These are phyloP conservation scores for Penicillium cinerascens DNA, from an alignment of 495 filamentous ascomycete species.

Conservation along the genomic window DNA sequence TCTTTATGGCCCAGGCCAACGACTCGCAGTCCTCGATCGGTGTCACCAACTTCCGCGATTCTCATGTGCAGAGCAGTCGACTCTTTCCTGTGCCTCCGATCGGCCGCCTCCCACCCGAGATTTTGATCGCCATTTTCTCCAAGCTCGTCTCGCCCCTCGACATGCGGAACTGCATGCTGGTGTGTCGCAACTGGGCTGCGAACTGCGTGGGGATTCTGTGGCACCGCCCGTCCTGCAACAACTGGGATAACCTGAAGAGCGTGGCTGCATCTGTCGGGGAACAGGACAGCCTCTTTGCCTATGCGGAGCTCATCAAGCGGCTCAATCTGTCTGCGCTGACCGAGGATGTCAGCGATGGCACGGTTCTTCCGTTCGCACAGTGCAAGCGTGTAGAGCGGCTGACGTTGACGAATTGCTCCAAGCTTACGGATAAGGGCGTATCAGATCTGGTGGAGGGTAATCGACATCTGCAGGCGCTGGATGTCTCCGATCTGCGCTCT, in stretches of 20 bases:
- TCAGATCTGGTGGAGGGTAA: conserved; percentile 77
- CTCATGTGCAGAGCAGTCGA: conserved; percentile 54
- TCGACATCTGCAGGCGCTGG: conserved; percentile 78
- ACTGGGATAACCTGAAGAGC: conserved; percentile 70
- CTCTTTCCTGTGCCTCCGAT: conserved; percentile 65
- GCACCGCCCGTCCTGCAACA: conserved; percentile 88
- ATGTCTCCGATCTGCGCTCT: conserved; percentile 75
- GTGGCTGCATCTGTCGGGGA: conserved; percentile 74
- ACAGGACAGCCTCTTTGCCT: conserved; percentile 71
- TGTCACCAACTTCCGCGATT: conserved; percentile 70
- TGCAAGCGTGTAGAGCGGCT: conserved; percentile 93
- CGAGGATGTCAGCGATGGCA: conserved; percentile 80
- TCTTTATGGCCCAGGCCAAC: conserved; percentile 77
- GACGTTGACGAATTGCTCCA: conserved; percentile 86
- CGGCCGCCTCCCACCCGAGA: conserved; percentile 82
- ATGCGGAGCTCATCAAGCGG: conserved; percentile 81
- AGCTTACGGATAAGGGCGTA: conserved; percentile 79
- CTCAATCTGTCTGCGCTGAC: conserved; percentile 82
- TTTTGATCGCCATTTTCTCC: conserved; percentile 87
- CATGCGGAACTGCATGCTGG: conserved; percentile 83
- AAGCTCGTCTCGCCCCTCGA: conserved; percentile 73
- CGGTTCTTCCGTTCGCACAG: conserved; percentile 70
- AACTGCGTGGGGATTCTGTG: conserved; percentile 92
- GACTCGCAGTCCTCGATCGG: conserved; percentile 90
- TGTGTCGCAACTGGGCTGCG: conserved; percentile 86